Base-by-base conservation (phyloP, 352 stramenopile genomes). In the Phytophthora palmivora region DNA sequence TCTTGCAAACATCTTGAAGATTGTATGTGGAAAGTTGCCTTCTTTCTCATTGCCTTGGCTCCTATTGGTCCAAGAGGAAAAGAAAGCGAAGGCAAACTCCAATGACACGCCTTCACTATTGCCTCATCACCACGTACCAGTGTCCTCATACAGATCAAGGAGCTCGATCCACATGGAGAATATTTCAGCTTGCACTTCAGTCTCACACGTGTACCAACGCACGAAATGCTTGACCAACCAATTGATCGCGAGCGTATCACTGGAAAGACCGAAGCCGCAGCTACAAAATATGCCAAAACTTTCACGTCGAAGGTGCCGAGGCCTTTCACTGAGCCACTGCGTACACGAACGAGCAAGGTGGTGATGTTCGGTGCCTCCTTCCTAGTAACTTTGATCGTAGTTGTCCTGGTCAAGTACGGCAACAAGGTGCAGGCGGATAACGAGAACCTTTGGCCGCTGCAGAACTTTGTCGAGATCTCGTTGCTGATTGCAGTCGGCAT, bases 61-160 rank as follows among this genome's bases (percentile, higher is more conserved):
- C n/a, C n/a, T n/a, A n/a, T n/a, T n/a, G n/a, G n/a, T n/a, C n/a
- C n/a, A n/a, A n/a, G n/a, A n/a, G n/a, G n/a, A n/a, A n/a, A n/a
- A n/a, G n/a, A n/a, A n/a, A n/a, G n/a, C n/a, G n/a, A n/a, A n/a
- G n/a, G n/a, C 2, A 81, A 76, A 46, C 58, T 80, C 11, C 67
- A 84, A 24, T 86, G 77, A 71, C 77, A 86, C 39, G 59, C 77
- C 0, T 86, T 87, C 54, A 82, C 64, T 0, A 77, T 87, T 45
- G 50, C 67, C 1, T 85, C 78, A 14, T 74, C 80, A 4, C 76
- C 80, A 14, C 52, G 45, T 2, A 53, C 51, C 2, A 81, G 56
- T 19, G 6, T 81, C 43, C 47, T 85, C 4, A 37, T 43, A 30
- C 58, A 60, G 45, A 56, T 81, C 32, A 63, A 63, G 7, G 58